A percentile compares a stretch with the other conserved stretches of the same genome.
Conservation (phyloP, 306 rosid species). For the Purshia tridentata region DNA sequence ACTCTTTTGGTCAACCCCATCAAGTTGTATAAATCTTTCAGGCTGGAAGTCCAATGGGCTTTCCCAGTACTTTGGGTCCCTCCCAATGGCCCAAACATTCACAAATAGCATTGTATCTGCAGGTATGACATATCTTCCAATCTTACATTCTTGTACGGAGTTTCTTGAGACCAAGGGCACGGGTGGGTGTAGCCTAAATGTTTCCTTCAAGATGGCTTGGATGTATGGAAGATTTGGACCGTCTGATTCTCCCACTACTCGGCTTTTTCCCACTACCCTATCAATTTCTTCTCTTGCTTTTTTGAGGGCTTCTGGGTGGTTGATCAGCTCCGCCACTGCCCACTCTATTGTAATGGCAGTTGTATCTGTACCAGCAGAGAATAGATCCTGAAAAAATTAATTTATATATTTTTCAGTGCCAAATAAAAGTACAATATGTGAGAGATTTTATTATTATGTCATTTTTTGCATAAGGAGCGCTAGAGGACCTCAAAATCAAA, state of each 20-base stretch:
- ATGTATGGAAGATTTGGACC: slow-evolving; percentile 47
- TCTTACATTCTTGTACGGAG: slow-evolving; percentile 31
- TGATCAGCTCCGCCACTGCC: slow-evolving; percentile 46
- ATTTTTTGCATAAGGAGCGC: too few relatives aligned
- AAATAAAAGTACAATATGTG: too few relatives aligned
- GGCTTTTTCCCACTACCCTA: slow-evolving; percentile 26
- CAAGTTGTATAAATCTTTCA: slow-evolving; percentile 23
- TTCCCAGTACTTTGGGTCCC: slow-evolving; percentile 52
- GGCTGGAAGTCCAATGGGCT: slow-evolving; percentile 43
- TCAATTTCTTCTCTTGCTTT: slow-evolving; percentile 45
- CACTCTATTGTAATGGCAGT: slow-evolving; percentile 37
- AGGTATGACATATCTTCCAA: slow-evolving; percentile 38
- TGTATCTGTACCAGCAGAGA: slow-evolving; percentile 43
- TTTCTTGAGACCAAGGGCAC: slow-evolving; percentile 37
- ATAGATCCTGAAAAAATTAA: slow-evolving; percentile 35
- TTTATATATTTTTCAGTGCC: too few relatives aligned
- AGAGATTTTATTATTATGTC: too few relatives aligned
- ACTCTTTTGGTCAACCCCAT: not conserved
- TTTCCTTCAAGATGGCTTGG: slow-evolving; percentile 52
- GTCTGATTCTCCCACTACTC: slow-evolving; percentile 43
- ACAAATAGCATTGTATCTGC: slow-evolving; percentile 32
- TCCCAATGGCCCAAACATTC: slow-evolving; percentile 47
- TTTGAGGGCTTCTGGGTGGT: slow-evolving; percentile 40
- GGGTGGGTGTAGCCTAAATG: slow-evolving; percentile 56
- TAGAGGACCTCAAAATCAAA: too few relatives aligned